These are phyloP conservation scores for Linum tenue DNA, from an alignment of 345 rosid genomes.

Conservation along the genomic window DNA sequence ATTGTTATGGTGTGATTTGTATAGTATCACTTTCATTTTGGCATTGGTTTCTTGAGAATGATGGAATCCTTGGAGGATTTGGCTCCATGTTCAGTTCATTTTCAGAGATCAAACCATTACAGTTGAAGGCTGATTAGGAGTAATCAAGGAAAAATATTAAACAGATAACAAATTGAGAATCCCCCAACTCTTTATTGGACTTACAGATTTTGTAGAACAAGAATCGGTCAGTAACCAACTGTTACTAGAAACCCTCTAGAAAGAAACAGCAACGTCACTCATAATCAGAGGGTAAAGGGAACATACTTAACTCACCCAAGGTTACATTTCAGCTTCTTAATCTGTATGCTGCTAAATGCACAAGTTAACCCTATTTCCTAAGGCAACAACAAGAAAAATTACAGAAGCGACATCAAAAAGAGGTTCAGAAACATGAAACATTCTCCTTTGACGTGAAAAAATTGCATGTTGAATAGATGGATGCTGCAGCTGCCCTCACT, in stretches of 20 bases:
- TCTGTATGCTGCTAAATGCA: constrained; percentile 11
- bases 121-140: no score
- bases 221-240: neutral
- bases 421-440: constrained; percentile 49
- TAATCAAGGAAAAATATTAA: no score
- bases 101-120: no score
- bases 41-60: no score
- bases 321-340: constrained; percentile 12
- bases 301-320: neutral
- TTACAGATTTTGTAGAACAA: no score
- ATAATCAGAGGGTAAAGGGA: neutral
- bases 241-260: neutral
- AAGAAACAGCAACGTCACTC: neutral
- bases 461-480: constrained; percentile 81
- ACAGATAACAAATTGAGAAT: no score
- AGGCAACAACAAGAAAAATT: neutral
- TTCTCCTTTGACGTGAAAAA: constrained; percentile 61
- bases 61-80: no score
- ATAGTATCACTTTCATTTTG: no score
- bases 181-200: no score
- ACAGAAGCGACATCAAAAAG: neutral
- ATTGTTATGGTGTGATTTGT: no score
- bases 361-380: neutral
- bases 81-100: no score
- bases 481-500: constrained; percentile 93